A percentile compares a stretch with the other conserved stretches of the same genome.
phyloP scores from a whole-genome alignment of 176 grass and related monocot species.

The Panicum miliaceum region DNA sequence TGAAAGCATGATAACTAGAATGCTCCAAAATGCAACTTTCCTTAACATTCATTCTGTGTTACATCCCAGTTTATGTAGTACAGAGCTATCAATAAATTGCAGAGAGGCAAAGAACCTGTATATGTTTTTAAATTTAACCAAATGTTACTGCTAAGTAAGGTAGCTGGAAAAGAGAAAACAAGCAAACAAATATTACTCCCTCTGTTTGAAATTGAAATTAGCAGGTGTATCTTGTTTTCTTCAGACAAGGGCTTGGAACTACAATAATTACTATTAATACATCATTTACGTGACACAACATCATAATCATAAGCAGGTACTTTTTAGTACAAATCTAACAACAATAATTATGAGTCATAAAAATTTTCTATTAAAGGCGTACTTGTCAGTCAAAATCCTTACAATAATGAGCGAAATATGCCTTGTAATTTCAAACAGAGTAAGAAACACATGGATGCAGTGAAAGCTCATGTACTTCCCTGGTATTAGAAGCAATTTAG shows the following conservation, averaged over 20 bases:
- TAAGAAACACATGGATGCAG: not conserved
- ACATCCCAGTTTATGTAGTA: not conserved
- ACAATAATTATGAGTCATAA: not conserved
- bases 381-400: not conserved
- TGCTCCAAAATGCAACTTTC: not conserved
- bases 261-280: not conserved
- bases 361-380: not conserved
- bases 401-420: not conserved
- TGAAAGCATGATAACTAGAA: not conserved
- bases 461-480: not conserved
- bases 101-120: not conserved
- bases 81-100: not conserved
- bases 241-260: not conserved
- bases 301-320: not conserved
- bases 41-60: not conserved
- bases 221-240: not conserved
- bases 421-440: not conserved
- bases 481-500: not conserved
- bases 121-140: slow-evolving; percentile 15
- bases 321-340: not conserved
- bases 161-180: not conserved
- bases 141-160: not conserved
- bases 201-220: not conserved
- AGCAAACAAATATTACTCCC: not conserved
- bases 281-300: not conserved